phyloP scores from a whole-genome alignment of 176 grass and related monocot species.

The Triticum timopheevii region DNA sequence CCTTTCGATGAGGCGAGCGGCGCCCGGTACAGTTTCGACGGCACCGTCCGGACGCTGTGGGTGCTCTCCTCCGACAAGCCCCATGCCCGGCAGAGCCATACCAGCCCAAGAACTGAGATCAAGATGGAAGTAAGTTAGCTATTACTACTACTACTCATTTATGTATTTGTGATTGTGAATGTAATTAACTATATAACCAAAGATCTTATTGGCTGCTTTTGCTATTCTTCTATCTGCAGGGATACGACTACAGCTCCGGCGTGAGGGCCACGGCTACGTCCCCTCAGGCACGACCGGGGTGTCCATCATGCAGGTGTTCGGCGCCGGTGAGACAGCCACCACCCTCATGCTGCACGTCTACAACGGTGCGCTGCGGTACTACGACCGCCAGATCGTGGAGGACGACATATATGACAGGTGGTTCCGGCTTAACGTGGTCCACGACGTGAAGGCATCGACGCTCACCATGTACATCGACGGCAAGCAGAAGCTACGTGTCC shows the following conservation, averaged over 20 bases:
- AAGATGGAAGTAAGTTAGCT: constrained; percentile 12
- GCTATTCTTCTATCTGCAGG: neutral
- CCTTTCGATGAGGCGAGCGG: constrained; percentile 22
- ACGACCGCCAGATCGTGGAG: constrained; percentile 14
- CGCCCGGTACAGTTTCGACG: constrained; percentile 20
- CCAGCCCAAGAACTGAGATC: constrained; percentile 51
- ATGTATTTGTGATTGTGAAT: too few relatives aligned
- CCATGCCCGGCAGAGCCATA: neutral
- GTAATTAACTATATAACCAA: too few relatives aligned
- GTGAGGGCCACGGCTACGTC: constrained; percentile 19
- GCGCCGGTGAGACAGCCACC: neutral
- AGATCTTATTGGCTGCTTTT: neutral
- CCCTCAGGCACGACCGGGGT: constrained; percentile 31
- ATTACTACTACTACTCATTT: too few relatives aligned
- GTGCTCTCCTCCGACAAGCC: constrained; percentile 40
- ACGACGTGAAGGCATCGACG: constrained; percentile 10
- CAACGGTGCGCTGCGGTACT: constrained; percentile 17
- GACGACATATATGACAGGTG: constrained; percentile 42
- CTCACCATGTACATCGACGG: constrained; percentile 35
- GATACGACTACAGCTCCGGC: constrained; percentile 20
- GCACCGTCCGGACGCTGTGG: neutral
- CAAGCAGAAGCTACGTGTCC: neutral
- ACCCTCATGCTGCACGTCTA: constrained; percentile 53
- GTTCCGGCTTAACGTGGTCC: constrained; percentile 60
- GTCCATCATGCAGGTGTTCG: constrained; percentile 53